These are phyloP conservation scores for Boletus rufocinnamomeus DNA, from an alignment of 768 basidiomycete genomes.

Conservation along the genomic window DNA sequence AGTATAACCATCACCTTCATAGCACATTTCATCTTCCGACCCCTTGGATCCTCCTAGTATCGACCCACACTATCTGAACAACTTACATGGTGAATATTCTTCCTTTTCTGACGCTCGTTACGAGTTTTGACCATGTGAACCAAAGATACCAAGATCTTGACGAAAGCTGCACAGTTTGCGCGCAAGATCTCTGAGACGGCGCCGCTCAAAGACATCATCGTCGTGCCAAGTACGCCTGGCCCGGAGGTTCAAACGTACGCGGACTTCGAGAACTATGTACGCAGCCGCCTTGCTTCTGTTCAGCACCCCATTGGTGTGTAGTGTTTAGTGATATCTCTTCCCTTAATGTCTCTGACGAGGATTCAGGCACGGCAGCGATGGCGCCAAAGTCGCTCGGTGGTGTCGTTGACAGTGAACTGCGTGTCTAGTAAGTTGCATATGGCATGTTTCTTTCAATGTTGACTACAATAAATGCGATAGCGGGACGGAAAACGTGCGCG, in stretches of 20 bases:
- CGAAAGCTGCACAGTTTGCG: conserved; percentile 15
- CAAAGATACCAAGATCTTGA: conserved; percentile 19
- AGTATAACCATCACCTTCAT: not conserved
- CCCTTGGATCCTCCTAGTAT: conserved; percentile 17
- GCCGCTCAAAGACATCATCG: conserved; percentile 19
- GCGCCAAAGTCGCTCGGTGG: conserved; percentile 20
- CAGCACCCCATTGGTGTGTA: conserved; percentile 20
- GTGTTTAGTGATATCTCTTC: not conserved
- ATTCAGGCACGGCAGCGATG: conserved; percentile 22
- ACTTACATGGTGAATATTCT: conserved; percentile 9
- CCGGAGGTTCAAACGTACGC: conserved; percentile 22
- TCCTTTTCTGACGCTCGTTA: not conserved
- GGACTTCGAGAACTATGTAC: conserved; percentile 17
- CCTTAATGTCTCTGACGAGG: not conserved
- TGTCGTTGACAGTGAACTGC: conserved; percentile 20
- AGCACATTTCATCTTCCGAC: conserved; percentile 21
- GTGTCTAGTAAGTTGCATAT: conserved; percentile 13
- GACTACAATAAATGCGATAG: not conserved
- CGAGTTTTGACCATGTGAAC: not conserved
- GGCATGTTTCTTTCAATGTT: not conserved
- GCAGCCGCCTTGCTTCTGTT: not conserved
- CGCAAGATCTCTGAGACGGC: conserved; percentile 19
- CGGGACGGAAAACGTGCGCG: conserved; percentile 20
- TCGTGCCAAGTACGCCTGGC: conserved; percentile 22
- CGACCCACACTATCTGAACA: conserved; percentile 17